These are phyloP conservation scores for Dendrobium officinale DNA, from an alignment of 106 monocot genomes.

Conservation along the genomic window DNA sequence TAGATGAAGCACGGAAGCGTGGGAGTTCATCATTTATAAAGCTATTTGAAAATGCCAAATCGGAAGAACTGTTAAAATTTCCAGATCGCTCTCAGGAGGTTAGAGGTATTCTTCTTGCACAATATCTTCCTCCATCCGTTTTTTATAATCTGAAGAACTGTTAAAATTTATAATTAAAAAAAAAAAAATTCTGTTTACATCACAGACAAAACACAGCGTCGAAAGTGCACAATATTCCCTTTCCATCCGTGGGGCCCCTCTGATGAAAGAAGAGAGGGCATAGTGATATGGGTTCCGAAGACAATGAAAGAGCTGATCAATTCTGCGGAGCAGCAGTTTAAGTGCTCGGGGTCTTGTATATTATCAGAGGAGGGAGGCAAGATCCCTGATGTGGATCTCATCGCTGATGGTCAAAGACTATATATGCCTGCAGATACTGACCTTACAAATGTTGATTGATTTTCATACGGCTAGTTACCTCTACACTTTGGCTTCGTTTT, in stretches of 20 bases:
- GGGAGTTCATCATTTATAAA: constrained; percentile 13
- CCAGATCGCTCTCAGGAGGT: constrained; percentile 11
- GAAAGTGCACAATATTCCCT: constrained; percentile 74
- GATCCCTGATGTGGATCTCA: constrained; percentile 51
- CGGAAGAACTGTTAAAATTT: constrained; percentile 17
- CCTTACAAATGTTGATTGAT: too few species aligned
- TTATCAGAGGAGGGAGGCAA: constrained; percentile 73
- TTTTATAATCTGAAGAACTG: too few species aligned
- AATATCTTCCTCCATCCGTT: not conserved
- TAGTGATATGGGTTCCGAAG: constrained; percentile 70
- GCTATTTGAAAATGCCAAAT: constrained; percentile 19
- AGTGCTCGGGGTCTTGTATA: constrained; percentile 39
- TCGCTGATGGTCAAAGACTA: constrained; percentile 62
- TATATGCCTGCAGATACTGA: constrained; percentile 27
- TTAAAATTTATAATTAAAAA: too few species aligned
- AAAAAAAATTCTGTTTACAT: too few species aligned
- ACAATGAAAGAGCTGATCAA: constrained; percentile 59
- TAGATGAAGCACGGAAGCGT: constrained; percentile 18
- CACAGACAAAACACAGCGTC: constrained; percentile 44
- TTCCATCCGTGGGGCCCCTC: constrained; percentile 60
- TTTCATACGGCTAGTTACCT: too few species aligned
- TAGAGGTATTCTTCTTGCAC: constrained; percentile 5
- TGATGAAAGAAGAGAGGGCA: constrained; percentile 56
- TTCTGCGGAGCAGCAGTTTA: constrained; percentile 38
- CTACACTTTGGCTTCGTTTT: too few species aligned